These are phyloP conservation scores for Paracoccidioides brasiliensis DNA, from an alignment of 2,329 filamentous ascomycete genomes.

Conservation along the genomic window DNA sequence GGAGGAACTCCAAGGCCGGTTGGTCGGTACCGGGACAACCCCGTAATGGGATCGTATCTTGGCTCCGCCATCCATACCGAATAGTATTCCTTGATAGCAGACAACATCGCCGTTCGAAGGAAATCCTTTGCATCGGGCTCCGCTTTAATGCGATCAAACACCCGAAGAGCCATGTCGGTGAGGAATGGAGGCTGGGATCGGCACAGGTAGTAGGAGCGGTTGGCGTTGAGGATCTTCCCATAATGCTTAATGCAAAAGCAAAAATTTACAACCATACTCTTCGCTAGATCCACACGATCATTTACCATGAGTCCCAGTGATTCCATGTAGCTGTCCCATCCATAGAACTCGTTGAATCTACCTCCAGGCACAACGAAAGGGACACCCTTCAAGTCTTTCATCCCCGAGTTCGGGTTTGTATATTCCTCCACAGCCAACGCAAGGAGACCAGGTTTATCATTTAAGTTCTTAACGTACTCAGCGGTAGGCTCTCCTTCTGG, in stretches of 20 bases:
- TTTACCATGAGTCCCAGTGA: conserved; percentile 79
- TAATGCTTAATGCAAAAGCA: conserved; percentile 98
- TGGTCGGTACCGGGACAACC: conserved; percentile 73
- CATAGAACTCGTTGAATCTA: conserved; percentile 95
- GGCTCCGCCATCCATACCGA: conserved; percentile 74
- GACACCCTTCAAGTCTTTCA: conserved; percentile 60
- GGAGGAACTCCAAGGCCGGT: conserved; percentile 76
- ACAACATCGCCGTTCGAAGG: conserved; percentile 63
- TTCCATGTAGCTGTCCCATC: conserved; percentile 99
- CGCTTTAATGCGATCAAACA: conserved; percentile 86
- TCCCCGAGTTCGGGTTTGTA: conserved; percentile 51
- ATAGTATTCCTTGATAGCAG: conserved; percentile 94
- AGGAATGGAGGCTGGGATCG: conserved; percentile 93
- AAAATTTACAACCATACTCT: conserved; percentile 91
- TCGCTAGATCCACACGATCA: conserved; percentile 73
- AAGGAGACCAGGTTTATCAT: conserved; percentile 74
- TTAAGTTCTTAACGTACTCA: conserved; percentile 69
- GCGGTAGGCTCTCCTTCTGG: conserved; percentile 58
- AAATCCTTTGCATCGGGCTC: conserved; percentile 72
- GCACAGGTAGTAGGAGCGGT: conserved; percentile 85
- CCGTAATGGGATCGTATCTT: conserved; percentile 61
- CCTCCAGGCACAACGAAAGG: conserved; percentile 97
- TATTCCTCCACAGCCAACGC: conserved; percentile 79
- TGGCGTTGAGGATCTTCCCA: conserved; percentile 95
- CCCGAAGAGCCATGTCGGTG: conserved; percentile 89